Conservation (phyloP, 148 eudicot species). For the Chenopodium album region DNA sequence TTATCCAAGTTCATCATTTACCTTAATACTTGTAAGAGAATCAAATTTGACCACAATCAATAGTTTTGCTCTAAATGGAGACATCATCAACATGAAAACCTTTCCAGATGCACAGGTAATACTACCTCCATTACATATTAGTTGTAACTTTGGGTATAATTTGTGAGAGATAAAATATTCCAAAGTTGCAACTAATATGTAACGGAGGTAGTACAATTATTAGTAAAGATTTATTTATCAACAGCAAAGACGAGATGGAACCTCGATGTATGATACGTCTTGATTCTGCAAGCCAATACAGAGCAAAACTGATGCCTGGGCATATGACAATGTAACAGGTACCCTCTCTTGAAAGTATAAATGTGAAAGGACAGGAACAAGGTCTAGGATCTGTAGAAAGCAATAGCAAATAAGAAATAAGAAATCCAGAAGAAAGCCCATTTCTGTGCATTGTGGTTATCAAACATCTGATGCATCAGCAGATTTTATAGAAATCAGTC, state of each 20-base stretch:
- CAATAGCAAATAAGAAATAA: background rate
- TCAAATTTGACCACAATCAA: background rate
- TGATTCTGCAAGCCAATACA: slow-evolving; percentile 80
- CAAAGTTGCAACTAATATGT: too few species aligned
- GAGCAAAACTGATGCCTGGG: slow-evolving; percentile 88
- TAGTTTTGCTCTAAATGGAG: background rate
- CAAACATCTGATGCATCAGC: background rate
- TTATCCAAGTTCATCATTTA: slow-evolving; percentile 1
- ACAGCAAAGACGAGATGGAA: slow-evolving; percentile 26
- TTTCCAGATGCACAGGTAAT: background rate
- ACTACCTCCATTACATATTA: background rate
- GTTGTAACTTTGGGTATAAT: too few species aligned
- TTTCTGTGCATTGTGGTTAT: background rate
- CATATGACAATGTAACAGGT: slow-evolving; percentile 69
- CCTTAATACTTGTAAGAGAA: background rate
- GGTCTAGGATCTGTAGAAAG: slow-evolving; percentile 54
- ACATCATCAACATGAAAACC: background rate
- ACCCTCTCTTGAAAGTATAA: slow-evolving; percentile 67
- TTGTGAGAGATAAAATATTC: too few species aligned
- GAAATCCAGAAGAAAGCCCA: slow-evolving; percentile 2
- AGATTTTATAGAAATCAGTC: background rate
- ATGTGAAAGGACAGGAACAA: slow-evolving; percentile 46
- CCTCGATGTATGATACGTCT: slow-evolving; percentile 67
- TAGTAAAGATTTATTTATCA: background rate
- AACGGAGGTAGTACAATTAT: background rate